Base-by-base conservation (phyloP, 805 yeast genomes). In the Scheffersomyces amazonensis region DNA sequence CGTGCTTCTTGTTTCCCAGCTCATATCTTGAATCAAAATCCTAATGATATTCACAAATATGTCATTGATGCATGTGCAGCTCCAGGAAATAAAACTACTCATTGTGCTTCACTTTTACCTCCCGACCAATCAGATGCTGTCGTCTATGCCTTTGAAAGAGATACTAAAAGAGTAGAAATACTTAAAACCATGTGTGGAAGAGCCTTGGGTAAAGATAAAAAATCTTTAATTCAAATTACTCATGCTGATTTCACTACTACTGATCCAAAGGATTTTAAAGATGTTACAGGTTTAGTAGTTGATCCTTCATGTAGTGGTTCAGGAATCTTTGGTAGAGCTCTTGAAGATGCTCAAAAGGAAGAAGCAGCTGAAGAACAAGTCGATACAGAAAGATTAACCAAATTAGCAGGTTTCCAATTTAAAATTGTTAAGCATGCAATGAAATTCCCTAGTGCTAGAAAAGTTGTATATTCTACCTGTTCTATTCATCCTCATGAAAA, bases 251-350 rank as follows among this genome's bases (percentile, higher is more conserved):
- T 86, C 55, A 82, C 89, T 8, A 54, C 69, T 3, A 63, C 76
- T 2, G 66, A 73, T 17, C 86, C 93, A 0, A 49, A 50, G 1
- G 83, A 82, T 32, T 86, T 70, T 43, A 66, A 73, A 1, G 73
- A 76, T 13, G 84, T 88, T 4, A 81, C 87, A 0, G 96, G 95
- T 0, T 64, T 93, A 30, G 71, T 93, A 2, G 95, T 93, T 2
- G 99, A 93, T 60, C 99, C 99, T 0, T 87, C 96, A 3, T 93
- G 99, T 60, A 88, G 96, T 17, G 99, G 99, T 0, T 84, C 95
- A 33, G 99, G 99, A 3, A 93, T 93, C 30, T 91, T 91, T 66
- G 96, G 97, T n/a, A 68, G 96, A 25, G 86, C 83, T 2, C 64
- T 75, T 41, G 82, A 81, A 34, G 87, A 74, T 43, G 54, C 61